Evolutionary conservation across 345 rosid species (phyloP).

Genomic region (Eucalyptus polybractea): DNA sequence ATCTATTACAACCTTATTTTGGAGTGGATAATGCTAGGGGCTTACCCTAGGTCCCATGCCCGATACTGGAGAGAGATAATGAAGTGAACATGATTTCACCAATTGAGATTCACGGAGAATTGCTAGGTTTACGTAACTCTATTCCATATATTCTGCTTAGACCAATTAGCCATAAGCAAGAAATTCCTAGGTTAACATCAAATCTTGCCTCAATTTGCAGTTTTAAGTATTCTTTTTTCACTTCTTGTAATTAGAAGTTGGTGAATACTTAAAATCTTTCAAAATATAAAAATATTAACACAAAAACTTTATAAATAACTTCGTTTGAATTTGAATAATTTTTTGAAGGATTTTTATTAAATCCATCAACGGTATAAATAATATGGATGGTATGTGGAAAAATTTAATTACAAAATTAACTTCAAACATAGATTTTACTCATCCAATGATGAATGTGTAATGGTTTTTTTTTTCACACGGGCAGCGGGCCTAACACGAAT

Average conservation of each 20-base stretch:
- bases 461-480: rapidly evolving
- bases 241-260: neutral
- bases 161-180: neutral
- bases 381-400: rapidly evolving
- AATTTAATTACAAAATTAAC: too few species aligned
- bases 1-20: too few species aligned
- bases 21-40: rapidly evolving
- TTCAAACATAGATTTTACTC: rapidly evolving
- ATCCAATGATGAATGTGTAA: too few species aligned
- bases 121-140: neutral
- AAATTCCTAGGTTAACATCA: neutral
- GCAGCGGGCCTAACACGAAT: neutral
- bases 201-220: neutral
- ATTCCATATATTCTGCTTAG: neutral
- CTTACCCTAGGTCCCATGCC: too few species aligned
- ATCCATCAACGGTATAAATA: too few species aligned
- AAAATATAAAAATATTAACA: neutral
- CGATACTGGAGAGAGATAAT: neutral
- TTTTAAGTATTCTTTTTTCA: rapidly evolving
- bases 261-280: neutral
- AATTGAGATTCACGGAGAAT: neutral
- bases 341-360: neutral
- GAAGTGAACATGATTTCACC: neutral
- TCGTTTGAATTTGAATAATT: neutral
- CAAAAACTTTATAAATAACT: rapidly evolving